Evolutionary conservation across 352 stramenopile species (phyloP).

Genomic region (Phytophthora quininea): DNA sequence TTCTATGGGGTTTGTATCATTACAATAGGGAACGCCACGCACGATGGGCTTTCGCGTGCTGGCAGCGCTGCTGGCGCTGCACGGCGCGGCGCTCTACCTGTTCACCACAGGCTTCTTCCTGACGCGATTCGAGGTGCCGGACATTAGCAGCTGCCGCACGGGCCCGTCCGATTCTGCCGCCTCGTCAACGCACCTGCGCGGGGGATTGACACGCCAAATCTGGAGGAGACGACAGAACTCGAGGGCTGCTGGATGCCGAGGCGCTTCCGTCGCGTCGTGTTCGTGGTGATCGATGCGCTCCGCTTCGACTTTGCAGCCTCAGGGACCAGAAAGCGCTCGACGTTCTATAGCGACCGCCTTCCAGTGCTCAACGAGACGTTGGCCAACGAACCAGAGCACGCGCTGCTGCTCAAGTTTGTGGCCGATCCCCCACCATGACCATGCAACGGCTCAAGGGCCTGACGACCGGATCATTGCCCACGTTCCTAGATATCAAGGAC

Average conservation of each 20-base stretch:
- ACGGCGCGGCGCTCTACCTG: constrained; percentile 68
- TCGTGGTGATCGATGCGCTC: constrained; percentile 97
- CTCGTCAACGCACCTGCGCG: constrained; percentile 8
- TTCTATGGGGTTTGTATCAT: neutral
- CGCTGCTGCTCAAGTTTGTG: constrained; percentile 93
- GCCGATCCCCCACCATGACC: constrained; percentile 98
- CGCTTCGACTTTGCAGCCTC: constrained; percentile 95
- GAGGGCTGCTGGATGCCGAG: constrained; percentile 73
- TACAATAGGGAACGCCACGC: neutral
- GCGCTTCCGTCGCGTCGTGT: constrained; percentile 86
- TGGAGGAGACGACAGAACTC: neutral
- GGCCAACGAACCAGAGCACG: constrained; percentile 48
- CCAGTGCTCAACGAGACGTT: constrained; percentile 80
- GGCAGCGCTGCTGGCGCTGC: constrained; percentile 46
- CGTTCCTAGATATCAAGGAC: constrained; percentile 97
- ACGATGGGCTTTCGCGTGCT: constrained; percentile 31
- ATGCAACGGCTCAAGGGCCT: constrained; percentile 98
- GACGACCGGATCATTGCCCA: constrained; percentile 96
- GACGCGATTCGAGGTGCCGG: constrained; percentile 83
- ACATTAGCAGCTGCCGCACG: constrained; percentile 64
- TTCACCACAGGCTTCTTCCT: constrained; percentile 92
- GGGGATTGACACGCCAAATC: constrained; percentile 14
- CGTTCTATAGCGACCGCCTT: constrained; percentile 87
- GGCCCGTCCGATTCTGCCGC: constrained; percentile 23
- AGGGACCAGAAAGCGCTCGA: constrained; percentile 18